Evolutionary conservation across 768 basidiomycete genomes (phyloP).

Genomic region (Pisolithus tinctorius): DNA sequence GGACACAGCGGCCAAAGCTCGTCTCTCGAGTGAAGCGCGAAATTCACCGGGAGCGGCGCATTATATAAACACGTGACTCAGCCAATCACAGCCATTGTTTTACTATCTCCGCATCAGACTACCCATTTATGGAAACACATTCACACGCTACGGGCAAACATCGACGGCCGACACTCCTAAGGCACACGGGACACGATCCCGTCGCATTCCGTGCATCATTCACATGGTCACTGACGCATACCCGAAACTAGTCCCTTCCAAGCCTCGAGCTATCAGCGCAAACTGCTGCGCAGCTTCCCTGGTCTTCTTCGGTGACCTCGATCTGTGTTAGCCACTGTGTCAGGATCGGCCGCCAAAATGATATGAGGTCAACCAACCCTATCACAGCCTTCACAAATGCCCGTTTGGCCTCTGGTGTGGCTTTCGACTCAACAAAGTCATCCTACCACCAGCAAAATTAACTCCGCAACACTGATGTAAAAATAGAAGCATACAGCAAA

Average conservation of each 20-base stretch:
- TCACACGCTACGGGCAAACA: neutral
- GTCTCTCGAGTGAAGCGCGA: constrained; percentile 12
- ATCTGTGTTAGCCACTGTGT: constrained; percentile 32
- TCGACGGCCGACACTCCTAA: neutral
- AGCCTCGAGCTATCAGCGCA: constrained; percentile 73
- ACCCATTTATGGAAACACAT: neutral
- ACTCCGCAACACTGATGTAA: constrained; percentile 1
- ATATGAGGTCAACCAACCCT: constrained; percentile 38
- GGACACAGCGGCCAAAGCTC: constrained; percentile 18
- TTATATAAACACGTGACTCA: constrained; percentile 16
- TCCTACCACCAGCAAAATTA: constrained; percentile 35
- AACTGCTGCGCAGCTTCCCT: constrained; percentile 86
- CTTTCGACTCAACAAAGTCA: constrained; percentile 68
- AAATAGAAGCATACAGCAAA: constrained; percentile 42
- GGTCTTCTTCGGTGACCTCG: constrained; percentile 65
- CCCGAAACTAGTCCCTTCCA: constrained; percentile 83
- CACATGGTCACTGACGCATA: constrained; percentile 63
- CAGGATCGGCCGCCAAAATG: neutral
- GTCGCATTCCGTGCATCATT: neutral
- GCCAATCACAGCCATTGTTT: constrained; percentile 18
- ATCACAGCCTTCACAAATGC: constrained; percentile 67
- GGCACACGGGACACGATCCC: too few species aligned
- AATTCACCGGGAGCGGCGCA: neutral
- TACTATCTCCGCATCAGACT: constrained; percentile 8
- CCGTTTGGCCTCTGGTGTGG: constrained; percentile 68